Conservation (phyloP, 139 green algal genomes). For the Dunaliella primolecta region DNA sequence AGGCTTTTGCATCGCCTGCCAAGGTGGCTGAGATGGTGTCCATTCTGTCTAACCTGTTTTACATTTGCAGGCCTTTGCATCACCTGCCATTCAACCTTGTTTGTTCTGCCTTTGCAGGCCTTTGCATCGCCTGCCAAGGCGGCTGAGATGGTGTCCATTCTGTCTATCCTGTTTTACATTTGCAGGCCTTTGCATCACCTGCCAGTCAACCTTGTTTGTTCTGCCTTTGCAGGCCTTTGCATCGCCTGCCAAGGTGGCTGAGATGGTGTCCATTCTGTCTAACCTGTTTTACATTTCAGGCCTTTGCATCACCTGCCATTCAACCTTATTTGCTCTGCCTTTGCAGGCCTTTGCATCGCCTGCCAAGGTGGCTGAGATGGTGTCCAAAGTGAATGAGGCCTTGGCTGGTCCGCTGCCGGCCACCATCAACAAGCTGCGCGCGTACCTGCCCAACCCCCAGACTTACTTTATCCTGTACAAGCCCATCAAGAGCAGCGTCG, state of each 20-base stretch:
- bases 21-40: slow-evolving; percentile 74
- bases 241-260: slow-evolving; percentile 66
- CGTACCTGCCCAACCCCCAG: slow-evolving; percentile 79
- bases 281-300: too few relatives aligned
- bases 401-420: slow-evolving; percentile 62
- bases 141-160: slow-evolving; percentile 63
- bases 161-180: too few relatives aligned
- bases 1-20: slow-evolving; percentile 87
- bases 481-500: slow-evolving; percentile 92
- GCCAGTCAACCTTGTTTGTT: too few relatives aligned
- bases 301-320: too few relatives aligned
- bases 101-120: too few relatives aligned
- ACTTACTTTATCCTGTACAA: slow-evolving; percentile 83
- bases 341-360: slow-evolving; percentile 86
- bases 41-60: too few relatives aligned
- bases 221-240: slow-evolving; percentile 96
- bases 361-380: slow-evolving; percentile 74
- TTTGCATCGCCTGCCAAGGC: slow-evolving; percentile 85
- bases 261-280: slow-evolving; percentile 68
- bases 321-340: neutral
- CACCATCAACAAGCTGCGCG: slow-evolving; percentile 65
- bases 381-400: slow-evolving; percentile 64
- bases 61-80: too few relatives aligned
- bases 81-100: too few relatives aligned
- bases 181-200: too few relatives aligned